phyloP scores from a whole-genome alignment of 768 basidiomycete species.

The Cystobasidium tubakii region DNA sequence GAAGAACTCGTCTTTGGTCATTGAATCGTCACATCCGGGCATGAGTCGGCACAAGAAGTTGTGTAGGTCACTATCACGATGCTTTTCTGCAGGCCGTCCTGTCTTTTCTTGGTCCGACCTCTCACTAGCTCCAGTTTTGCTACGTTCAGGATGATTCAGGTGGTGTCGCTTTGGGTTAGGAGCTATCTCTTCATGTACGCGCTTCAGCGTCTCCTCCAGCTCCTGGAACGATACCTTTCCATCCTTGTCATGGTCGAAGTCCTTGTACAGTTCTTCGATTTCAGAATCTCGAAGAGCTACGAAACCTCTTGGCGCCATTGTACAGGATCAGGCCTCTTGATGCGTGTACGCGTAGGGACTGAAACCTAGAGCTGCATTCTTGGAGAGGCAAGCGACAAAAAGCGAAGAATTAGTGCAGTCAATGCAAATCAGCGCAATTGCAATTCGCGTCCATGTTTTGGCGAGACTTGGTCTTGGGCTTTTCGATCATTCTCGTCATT shows the following conservation, averaged over 20 bases:
- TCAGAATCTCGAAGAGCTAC: conserved; percentile 2
- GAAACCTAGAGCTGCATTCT: too few relatives aligned
- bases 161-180: conserved; percentile 13
- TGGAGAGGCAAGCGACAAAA: too few relatives aligned
- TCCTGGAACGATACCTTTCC: conserved; percentile 2
- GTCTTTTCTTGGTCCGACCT: neutral
- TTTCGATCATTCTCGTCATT: too few relatives aligned
- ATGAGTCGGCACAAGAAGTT: conserved; percentile 14
- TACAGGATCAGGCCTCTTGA: neutral
- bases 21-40: conserved; percentile 2
- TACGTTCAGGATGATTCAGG: conserved; percentile 12
- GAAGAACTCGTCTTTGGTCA: conserved; percentile 18
- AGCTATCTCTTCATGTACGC: conserved; percentile 18
- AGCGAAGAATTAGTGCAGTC: too few relatives aligned
- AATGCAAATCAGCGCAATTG: too few relatives aligned
- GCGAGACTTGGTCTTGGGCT: too few relatives aligned
- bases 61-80: conserved; percentile 3
- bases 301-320: neutral
- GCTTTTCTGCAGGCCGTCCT: neutral
- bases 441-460: too few relatives aligned
- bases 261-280: conserved; percentile 21
- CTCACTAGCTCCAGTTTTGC: neutral
- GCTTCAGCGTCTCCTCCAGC: conserved; percentile 9
- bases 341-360: too few relatives aligned
- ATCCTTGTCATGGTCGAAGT: conserved; percentile 15